Percentiles rank a stretch among this genome's conserved stretches.
phyloP scores from a whole-genome alignment of 106 monocot genomes.

The Vanilla planifolia region DNA sequence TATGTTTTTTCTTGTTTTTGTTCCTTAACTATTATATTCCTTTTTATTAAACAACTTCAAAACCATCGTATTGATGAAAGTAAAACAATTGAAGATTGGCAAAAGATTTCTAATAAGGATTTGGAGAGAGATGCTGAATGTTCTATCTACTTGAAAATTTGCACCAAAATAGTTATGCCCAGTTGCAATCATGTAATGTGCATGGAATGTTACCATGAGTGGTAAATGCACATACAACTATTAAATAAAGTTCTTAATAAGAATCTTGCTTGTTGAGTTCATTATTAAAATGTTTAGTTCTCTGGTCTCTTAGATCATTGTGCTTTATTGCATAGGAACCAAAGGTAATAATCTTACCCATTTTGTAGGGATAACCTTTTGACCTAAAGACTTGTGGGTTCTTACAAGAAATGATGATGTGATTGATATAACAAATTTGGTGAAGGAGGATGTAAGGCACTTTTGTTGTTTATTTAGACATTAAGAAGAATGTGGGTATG shows the following conservation, averaged over 20 bases:
- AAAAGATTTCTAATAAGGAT: constrained; percentile 34
- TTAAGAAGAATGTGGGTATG: too few relatives aligned
- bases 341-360: constrained; percentile 65
- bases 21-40: constrained; percentile 10
- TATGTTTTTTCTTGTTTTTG: not conserved
- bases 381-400: constrained; percentile 81
- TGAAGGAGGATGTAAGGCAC: constrained; percentile 60
- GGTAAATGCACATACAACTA: constrained; percentile 21
- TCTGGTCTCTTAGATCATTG: too few relatives aligned
- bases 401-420: constrained; percentile 59
- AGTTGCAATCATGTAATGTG: constrained; percentile 93
- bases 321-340: constrained; percentile 42
- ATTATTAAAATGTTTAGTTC: not conserved
- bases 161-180: constrained; percentile 78
- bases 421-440: constrained; percentile 43
- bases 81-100: constrained; percentile 30
- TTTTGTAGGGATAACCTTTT: constrained; percentile 81
- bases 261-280: too few relatives aligned
- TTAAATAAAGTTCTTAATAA: too few relatives aligned
- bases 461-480: too few relatives aligned
- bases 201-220: constrained; percentile 84
- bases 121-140: constrained; percentile 64
- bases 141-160: constrained; percentile 68
- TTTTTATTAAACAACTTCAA: constrained; percentile 78
- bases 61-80: constrained; percentile 23